Evolutionary conservation across 208 protist species (phyloP).

Genomic region (Angomonas deanei): DNA sequence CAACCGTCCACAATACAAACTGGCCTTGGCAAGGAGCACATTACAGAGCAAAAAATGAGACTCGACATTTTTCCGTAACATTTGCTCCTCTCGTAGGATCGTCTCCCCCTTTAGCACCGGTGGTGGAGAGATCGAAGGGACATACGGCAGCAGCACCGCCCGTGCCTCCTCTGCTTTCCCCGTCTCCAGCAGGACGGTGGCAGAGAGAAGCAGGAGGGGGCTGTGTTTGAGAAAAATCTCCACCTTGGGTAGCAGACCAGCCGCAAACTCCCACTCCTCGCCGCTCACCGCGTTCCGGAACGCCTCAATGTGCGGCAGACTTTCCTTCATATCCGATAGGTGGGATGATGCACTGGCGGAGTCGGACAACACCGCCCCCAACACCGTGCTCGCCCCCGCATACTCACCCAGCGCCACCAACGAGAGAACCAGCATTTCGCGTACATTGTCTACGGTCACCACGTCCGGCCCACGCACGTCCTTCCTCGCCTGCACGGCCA

Average conservation of each 20-base stretch:
- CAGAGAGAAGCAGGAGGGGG: conserved; percentile 53
- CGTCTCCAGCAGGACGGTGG: conserved; percentile 45
- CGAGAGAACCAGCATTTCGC: too few relatives aligned
- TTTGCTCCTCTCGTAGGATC: conserved; percentile 23
- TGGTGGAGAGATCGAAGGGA: conserved; percentile 51
- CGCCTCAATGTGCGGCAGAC: conserved; percentile 10
- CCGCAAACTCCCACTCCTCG: conserved; percentile 32
- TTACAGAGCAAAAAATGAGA: conserved; percentile 63
- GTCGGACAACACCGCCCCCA: too few relatives aligned
- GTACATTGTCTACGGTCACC: too few relatives aligned
- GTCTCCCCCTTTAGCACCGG: conserved; percentile 5
- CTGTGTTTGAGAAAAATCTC: conserved; percentile 29
- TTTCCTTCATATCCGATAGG: background rate
- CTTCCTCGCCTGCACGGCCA: background rate
- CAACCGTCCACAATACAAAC: conserved; percentile 55
- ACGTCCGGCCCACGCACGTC: background rate
- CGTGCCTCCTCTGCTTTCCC: conserved; percentile 45
- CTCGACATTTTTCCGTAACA: conserved; percentile 33
- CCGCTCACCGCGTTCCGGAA: conserved; percentile 35
- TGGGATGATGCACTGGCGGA: too few relatives aligned
- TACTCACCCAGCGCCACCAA: too few relatives aligned
- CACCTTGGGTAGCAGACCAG: conserved; percentile 6
- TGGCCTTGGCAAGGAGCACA: conserved; percentile 71
- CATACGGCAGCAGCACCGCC: conserved; percentile 50
- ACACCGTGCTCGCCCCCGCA: too few relatives aligned